These are phyloP conservation scores for Jatropha curcas DNA, from an alignment of 345 rosid species.

Conservation along the genomic window DNA sequence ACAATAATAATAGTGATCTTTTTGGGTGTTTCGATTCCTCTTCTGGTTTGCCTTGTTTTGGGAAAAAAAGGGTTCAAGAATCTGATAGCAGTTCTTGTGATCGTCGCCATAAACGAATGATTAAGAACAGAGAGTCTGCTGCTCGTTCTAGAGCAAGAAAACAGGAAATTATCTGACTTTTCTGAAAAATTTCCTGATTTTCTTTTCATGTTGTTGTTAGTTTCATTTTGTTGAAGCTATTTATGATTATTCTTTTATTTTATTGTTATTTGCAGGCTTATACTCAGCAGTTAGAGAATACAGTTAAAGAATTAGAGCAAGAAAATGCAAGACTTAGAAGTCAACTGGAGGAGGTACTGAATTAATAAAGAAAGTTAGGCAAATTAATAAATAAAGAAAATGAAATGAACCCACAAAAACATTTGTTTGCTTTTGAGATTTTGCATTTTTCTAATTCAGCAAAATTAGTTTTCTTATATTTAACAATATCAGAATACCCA, in stretches of 20 bases:
- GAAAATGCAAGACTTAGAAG: conserved; percentile 68
- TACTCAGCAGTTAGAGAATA: conserved; percentile 59
- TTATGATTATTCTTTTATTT: background rate
- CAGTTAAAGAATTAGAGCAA: conserved; percentile 47
- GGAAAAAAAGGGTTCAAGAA: conserved; percentile 49
- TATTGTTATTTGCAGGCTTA: conserved; percentile 57
- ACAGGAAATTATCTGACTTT: conserved; percentile 46
- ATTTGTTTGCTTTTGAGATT: background rate
- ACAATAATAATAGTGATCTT: conserved; percentile 13
- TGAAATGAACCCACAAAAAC: too few species aligned
- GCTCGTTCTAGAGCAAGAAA: conserved; percentile 86
- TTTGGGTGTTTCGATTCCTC: conserved; percentile 42
- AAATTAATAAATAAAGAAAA: background rate
- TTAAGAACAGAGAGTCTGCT: conserved; percentile 86
- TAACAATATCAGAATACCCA: too few species aligned
- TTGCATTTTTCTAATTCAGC: too few species aligned
- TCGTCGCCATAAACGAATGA: conserved; percentile 63
- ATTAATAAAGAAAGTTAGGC: background rate
- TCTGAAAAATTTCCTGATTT: background rate
- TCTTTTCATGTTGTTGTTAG: background rate
- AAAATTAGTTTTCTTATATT: too few species aligned
- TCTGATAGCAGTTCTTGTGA: conserved; percentile 41
- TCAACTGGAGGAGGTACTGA: conserved; percentile 72
- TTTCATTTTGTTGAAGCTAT: background rate
- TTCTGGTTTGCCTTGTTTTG: conserved; percentile 33